These are phyloP conservation scores for Teratosphaeria epicoccoides DNA, from an alignment of 2,329 filamentous ascomycete species.

Conservation along the genomic window DNA sequence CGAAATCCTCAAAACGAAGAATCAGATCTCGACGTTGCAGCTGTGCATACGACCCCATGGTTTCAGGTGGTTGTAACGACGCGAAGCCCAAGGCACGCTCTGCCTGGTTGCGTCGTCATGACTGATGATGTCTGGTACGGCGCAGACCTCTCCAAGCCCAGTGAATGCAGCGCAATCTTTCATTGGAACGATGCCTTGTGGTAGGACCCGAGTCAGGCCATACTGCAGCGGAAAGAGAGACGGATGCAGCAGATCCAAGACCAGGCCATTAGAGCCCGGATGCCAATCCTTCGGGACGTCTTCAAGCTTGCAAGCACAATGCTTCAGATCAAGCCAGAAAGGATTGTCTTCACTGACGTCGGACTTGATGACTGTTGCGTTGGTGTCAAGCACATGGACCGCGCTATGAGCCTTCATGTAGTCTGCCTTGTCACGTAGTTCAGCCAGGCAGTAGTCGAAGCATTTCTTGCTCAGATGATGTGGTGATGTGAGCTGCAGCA, in stretches of 20 bases:
- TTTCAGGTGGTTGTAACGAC: neutral
- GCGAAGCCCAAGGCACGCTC: conserved; percentile 2
- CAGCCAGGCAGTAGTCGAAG: conserved; percentile 29
- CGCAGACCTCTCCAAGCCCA: conserved; percentile 18
- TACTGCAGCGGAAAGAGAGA: conserved; percentile 53
- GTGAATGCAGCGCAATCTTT: conserved; percentile 22
- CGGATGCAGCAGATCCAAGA: conserved; percentile 54
- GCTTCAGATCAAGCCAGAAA: conserved; percentile 33
- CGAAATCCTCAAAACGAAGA: no score
- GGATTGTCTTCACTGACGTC: conserved; percentile 34
- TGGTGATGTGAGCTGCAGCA: conserved; percentile 7
- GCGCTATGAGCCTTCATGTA: conserved; percentile 33
- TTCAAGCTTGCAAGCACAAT: conserved; percentile 40
- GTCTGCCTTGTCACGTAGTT: conserved; percentile 42
- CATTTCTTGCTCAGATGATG: conserved; percentile 12
- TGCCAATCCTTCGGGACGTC: conserved; percentile 47
- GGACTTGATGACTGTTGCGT: conserved; percentile 42
- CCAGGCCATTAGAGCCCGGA: conserved; percentile 44
- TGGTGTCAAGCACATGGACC: conserved; percentile 37
- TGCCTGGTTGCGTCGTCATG: conserved; percentile 6
- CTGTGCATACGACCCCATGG: conserved; percentile 17
- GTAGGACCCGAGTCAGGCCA: conserved; percentile 36
- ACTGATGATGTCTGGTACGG: neutral
- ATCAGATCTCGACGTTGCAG: conserved; percentile 18
- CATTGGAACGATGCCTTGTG: conserved; percentile 21